These are phyloP conservation scores for Annulohypoxylon stygium DNA, from an alignment of 495 filamentous ascomycete species.

Conservation along the genomic window DNA sequence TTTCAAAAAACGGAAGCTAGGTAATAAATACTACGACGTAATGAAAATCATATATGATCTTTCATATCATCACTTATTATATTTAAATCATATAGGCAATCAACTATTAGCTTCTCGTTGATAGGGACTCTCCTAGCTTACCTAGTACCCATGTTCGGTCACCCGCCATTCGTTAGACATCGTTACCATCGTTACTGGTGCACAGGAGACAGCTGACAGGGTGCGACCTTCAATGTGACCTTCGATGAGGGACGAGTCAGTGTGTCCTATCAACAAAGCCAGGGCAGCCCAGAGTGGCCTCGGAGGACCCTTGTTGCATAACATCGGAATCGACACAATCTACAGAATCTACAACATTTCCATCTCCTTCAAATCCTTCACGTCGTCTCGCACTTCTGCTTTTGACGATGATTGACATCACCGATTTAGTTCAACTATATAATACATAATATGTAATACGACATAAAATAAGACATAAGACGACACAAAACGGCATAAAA, in stretches of 20 bases:
- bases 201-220: neutral
- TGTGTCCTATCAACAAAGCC: neutral
- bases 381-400: neutral
- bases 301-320: constrained; percentile 36
- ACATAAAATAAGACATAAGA: neutral
- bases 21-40: neutral
- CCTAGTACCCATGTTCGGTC: constrained; percentile 21
- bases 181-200: no score
- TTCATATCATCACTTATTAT: no score
- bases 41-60: neutral
- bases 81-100: no score
- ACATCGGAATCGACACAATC: neutral
- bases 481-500: no score
- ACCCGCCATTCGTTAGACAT: neutral
- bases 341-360: neutral
- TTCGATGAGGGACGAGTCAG: constrained; percentile 23
- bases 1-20: neutral
- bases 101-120: neutral
- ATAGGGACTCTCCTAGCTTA: constrained; percentile 5
- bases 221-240: constrained; percentile 31
- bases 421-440: neutral
- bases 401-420: constrained; percentile 12
- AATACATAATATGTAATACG: neutral
- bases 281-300: constrained; percentile 1
- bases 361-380: neutral